Evolutionary conservation across 306 rosid genomes (phyloP), one percentile per base, ranked within the genome.

Genomic region (Gastrolobium villosum): DNA sequence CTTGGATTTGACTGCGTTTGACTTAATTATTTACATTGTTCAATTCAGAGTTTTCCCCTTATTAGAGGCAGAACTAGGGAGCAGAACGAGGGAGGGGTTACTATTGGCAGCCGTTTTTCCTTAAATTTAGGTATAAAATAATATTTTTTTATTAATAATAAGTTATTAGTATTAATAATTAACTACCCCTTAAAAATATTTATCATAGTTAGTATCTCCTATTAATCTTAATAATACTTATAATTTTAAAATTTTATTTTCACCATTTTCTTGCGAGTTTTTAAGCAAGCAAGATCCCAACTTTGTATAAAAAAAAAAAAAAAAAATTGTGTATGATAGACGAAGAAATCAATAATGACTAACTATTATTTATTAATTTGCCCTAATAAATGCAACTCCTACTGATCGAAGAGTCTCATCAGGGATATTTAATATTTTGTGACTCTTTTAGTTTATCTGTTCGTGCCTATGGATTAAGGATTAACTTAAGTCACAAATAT

Each of bases 1-100:
- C 14, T 45, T 39, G 50, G 48, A 72, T 76, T 80, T 76, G 86
- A 78, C 67, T 65, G 48, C 15, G 36, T 37, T 66, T 53, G 66
- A 44, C 46, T 39, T 49, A 50, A 40, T n/a, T 8, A 37, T 7
- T 60, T 46, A 52, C 35, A 20, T 39, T 39, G 15, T 6, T 28
- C 1, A 59, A 46, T 72, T 28, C 3, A 4, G 62, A 5, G 13
- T 41, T 65, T 28, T 3, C 15, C 9, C 55, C 54, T 10, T 26
- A 43, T 43, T 20, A 20, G 26, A 20, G 26, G 26, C 26, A 20
- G n/a, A n/a, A n/a, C n/a, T n/a, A n/a, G n/a, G n/a, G n/a, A n/a
- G 26, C 26, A 20, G 26, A 20, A 20, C 26, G 26, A 20, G 26
- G 26, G 26, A 20, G 1, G 26, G 26, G 26, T 20, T 20, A 20